These are phyloP conservation scores for Gynostemma pentaphyllum DNA, from an alignment of 306 rosid genomes.

Conservation along the genomic window DNA sequence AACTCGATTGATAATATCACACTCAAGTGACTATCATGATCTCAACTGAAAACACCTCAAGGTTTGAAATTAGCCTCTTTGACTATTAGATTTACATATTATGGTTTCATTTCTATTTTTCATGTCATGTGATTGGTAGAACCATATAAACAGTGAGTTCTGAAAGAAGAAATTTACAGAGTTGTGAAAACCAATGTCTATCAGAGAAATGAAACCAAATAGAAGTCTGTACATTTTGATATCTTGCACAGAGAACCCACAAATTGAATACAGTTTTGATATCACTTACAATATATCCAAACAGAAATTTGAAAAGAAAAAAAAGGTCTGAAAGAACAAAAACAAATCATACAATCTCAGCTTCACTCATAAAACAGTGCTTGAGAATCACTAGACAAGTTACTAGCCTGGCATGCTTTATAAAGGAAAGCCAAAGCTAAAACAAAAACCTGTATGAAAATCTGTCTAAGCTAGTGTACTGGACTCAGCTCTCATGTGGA, in stretches of 20 bases:
- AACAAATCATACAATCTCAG: conserved; percentile 11
- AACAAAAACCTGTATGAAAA: neutral
- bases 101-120: too few relatives aligned
- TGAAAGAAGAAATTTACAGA: too few relatives aligned
- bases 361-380: conserved; percentile 15
- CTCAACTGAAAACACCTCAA: too few relatives aligned
- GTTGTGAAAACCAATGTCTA: too few relatives aligned
- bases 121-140: too few relatives aligned
- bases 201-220: neutral
- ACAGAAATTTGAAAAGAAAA: neutral
- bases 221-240: neutral
- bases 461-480: neutral
- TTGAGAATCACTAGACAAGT: conserved; percentile 7
- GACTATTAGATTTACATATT: too few relatives aligned
- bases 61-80: too few relatives aligned
- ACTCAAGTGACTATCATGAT: too few relatives aligned
- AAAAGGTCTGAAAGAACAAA: neutral
- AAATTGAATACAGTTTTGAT: conserved; percentile 9
- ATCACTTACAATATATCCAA: conserved; percentile 1
- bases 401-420: neutral
- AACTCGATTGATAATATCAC: too few relatives aligned
- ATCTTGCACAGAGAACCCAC: neutral
- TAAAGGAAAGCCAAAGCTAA: neutral
- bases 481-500: conserved; percentile 11
- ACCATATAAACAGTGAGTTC: too few relatives aligned